Evolutionary conservation across 257 asterid genomes (phyloP).

Genomic region (Petunia secreta): DNA sequence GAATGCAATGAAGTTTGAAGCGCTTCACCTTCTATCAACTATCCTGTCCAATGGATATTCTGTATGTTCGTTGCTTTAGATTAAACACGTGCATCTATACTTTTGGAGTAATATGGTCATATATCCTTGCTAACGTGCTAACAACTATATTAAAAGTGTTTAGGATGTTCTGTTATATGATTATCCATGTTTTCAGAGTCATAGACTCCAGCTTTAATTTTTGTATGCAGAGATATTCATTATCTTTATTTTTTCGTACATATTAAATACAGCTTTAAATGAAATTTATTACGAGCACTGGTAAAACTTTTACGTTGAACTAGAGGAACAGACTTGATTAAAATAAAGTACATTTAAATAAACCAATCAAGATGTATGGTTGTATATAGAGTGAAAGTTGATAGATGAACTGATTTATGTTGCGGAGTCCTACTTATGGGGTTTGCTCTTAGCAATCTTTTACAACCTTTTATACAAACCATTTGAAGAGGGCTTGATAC

Average conservation of each 20-base stretch:
- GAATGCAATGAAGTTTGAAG: constrained; percentile 79
- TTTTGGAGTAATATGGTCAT: constrained; percentile 6
- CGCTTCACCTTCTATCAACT: constrained; percentile 73
- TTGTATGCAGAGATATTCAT: not conserved
- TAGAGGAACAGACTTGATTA: not conserved
- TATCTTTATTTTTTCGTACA: constrained; percentile 1
- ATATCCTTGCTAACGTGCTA: not conserved
- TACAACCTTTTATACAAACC: not conserved
- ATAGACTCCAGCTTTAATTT: not conserved
- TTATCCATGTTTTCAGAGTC: not conserved
- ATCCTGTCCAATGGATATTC: constrained; percentile 68
- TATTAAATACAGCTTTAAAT: not conserved
- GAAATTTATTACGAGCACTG: not conserved
- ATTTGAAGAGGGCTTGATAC: constrained; percentile 21
- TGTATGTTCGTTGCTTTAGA: constrained; percentile 45
- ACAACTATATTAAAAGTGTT: not conserved
- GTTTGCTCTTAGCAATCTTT: constrained; percentile 20
- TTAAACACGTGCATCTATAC: constrained; percentile 3
- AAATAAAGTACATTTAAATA: no score
- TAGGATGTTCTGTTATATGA: not conserved
- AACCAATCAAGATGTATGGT: not conserved
- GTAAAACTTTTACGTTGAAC: not conserved
- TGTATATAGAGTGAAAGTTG: not conserved
- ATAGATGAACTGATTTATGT: not conserved
- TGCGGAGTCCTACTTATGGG: not conserved